These are phyloP conservation scores for Colletotrichum melonis DNA, from an alignment of 2,329 filamentous ascomycete species.

Conservation along the genomic window DNA sequence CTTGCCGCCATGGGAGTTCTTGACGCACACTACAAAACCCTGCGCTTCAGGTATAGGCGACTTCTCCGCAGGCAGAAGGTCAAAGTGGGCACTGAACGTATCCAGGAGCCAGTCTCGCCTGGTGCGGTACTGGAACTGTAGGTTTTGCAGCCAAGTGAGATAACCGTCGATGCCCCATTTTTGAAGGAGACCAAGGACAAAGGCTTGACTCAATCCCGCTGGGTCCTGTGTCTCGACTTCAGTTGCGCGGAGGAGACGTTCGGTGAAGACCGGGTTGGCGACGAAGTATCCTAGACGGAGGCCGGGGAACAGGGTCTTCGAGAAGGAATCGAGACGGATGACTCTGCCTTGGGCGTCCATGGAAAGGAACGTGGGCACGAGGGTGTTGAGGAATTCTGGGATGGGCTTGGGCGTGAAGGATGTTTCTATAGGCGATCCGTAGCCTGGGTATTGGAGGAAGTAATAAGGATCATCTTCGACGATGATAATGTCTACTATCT, in stretches of 20 bases:
- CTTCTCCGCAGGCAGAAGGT: constrained; percentile 35
- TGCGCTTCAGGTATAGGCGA: constrained; percentile 33
- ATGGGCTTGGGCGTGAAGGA: constrained; percentile 53
- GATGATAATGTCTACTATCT: constrained; percentile 57
- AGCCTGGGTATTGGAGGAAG: constrained; percentile 51
- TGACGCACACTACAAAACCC: constrained; percentile 39
- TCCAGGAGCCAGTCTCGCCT: constrained; percentile 73
- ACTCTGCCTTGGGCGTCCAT: constrained; percentile 42
- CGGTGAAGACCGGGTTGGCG: constrained; percentile 43
- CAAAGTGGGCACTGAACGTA: constrained; percentile 54
- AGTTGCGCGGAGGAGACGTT: constrained; percentile 43
- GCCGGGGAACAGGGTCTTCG: constrained; percentile 66
- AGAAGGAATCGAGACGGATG: constrained; percentile 41
- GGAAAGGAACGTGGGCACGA: constrained; percentile 40
- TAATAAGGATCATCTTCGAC: constrained; percentile 70
- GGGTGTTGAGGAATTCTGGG: constrained; percentile 34
- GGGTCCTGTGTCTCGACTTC: constrained; percentile 74
- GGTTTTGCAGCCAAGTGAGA: constrained; percentile 77
- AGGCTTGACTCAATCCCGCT: constrained; percentile 71
- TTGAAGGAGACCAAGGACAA: constrained; percentile 51
- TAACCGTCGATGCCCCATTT: constrained; percentile 81
- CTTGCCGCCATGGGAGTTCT: neutral
- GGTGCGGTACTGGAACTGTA: constrained; percentile 75
- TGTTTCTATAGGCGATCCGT: neutral
- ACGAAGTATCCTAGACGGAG: constrained; percentile 74